Conservation (phyloP, 169 alveolate species). For the Theileria annulata region DNA sequence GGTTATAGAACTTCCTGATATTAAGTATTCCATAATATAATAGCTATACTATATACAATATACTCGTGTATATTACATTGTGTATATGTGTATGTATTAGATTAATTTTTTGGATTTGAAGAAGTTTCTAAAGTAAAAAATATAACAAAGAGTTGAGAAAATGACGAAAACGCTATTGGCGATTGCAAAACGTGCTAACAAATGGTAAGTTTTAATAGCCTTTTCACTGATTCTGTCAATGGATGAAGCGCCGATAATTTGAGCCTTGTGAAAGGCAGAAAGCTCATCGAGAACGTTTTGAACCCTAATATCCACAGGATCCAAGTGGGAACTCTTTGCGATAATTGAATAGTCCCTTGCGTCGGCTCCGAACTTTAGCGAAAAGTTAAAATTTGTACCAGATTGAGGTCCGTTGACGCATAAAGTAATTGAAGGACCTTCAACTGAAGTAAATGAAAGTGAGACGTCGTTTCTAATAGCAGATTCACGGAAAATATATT, state of each 20-base stretch:
- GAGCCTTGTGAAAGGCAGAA: conserved; percentile 68
- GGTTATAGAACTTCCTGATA: conserved; percentile 37
- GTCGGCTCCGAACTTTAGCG: conserved; percentile 63
- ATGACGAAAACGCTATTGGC: conserved; percentile 61
- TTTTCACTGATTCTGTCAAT: conserved; percentile 57
- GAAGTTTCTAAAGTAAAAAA: conserved; percentile 60
- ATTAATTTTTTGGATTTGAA: conserved; percentile 63
- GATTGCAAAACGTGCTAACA: conserved; percentile 55
- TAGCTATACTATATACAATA: background rate
- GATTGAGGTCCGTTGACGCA: conserved; percentile 46
- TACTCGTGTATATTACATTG: background rate
- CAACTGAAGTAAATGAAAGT: conserved; percentile 56
- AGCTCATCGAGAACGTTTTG: conserved; percentile 67
- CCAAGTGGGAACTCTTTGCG: conserved; percentile 64
- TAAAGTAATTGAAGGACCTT: conserved; percentile 48
- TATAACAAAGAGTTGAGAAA: conserved; percentile 48
- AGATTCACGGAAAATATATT: conserved; percentile 36
- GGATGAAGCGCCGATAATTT: conserved; percentile 54
- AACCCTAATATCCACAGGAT: conserved; percentile 60
- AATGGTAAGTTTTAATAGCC: conserved; percentile 57
- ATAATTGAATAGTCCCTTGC: conserved; percentile 67
- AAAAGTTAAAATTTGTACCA: conserved; percentile 22
- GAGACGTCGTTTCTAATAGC: conserved; percentile 29
- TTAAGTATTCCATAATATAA: conserved; percentile 5
- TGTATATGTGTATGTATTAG: conserved; percentile 8